These are phyloP conservation scores for Yamadazyma conglobata DNA, from an alignment of 1,139 yeast species.

Conservation along the genomic window DNA sequence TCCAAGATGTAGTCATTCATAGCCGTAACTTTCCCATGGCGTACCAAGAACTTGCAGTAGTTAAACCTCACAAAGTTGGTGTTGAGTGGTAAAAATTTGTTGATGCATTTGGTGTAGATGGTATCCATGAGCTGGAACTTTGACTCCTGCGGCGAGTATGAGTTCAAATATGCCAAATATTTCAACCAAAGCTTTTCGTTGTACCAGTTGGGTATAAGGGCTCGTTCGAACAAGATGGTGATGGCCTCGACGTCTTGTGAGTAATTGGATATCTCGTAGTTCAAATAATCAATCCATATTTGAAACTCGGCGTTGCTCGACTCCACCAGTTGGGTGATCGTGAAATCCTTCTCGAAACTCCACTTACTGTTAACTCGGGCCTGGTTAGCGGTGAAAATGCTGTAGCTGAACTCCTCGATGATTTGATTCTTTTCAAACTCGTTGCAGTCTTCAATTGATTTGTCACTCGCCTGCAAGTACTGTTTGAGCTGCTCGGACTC, in stretches of 20 bases:
- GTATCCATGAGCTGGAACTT: constrained; percentile 23
- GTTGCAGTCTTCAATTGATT: constrained; percentile 21
- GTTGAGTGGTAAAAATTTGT: constrained; percentile 43
- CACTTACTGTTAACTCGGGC: constrained; percentile 52
- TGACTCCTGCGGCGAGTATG: constrained; percentile 12
- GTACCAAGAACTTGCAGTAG: constrained; percentile 35
- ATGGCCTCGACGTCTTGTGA: constrained; percentile 10
- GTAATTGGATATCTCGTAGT: constrained; percentile 32
- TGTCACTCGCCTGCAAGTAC: constrained; percentile 21
- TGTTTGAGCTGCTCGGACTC: constrained; percentile 15
- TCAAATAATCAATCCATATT: constrained; percentile 51
- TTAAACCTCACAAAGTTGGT: constrained; percentile 35
- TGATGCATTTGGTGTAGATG: constrained; percentile 41
- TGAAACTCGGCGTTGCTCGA: constrained; percentile 29
- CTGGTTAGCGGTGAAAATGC: constrained; percentile 46
- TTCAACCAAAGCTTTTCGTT: constrained; percentile 54
- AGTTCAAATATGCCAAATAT: constrained; percentile 44
- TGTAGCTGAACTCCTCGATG: constrained; percentile 41
- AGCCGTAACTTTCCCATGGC: constrained; percentile 17
- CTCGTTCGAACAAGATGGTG: constrained; percentile 53
- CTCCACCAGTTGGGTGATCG: constrained; percentile 42
- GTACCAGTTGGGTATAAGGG: constrained; percentile 55
- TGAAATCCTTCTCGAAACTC: constrained; percentile 56
- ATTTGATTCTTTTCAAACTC: constrained; percentile 33
- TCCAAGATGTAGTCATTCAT: constrained; percentile 30